Conservation (phyloP, 352 stramenopile genomes). For the Phytophthora ohioensis region DNA sequence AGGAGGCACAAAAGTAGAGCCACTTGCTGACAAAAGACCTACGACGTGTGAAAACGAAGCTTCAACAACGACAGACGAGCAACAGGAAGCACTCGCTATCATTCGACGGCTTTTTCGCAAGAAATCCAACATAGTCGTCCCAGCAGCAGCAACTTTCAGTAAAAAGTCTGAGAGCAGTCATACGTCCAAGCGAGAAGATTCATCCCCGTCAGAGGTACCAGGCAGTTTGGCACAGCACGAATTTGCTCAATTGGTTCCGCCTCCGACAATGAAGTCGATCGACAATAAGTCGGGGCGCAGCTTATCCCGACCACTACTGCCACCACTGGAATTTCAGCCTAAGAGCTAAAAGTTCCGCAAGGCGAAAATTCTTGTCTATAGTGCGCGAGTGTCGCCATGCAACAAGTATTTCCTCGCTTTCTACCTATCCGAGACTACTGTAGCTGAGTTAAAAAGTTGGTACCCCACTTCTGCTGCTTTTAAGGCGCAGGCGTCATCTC, state of each 20-base stretch:
- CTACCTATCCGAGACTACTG: too few relatives aligned
- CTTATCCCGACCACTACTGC: neutral
- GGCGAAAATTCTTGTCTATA: too few relatives aligned
- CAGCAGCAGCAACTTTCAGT: neutral
- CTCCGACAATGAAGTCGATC: slow-evolving; percentile 12
- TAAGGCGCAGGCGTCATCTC: too few relatives aligned
- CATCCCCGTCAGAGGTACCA: slow-evolving; percentile 5
- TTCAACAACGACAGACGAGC: slow-evolving; percentile 2
- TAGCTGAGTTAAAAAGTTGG: too few relatives aligned
- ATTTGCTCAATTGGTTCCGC: slow-evolving; percentile 3
- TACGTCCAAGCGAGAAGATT: slow-evolving; percentile 17
- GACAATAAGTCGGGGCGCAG: slow-evolving; percentile 13
- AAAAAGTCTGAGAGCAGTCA: slow-evolving; percentile 2
- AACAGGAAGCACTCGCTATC: slow-evolving; percentile 23
- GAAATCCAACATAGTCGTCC: slow-evolving; percentile 20
- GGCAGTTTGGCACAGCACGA: slow-evolving; percentile 21
- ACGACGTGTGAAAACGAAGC: slow-evolving; percentile 11
- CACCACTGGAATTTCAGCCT: slow-evolving; percentile 2
- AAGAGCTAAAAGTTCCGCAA: neutral
- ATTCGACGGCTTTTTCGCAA: slow-evolving; percentile 27
- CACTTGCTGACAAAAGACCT: neutral
- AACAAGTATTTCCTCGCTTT: too few relatives aligned
- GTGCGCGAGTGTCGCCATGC: too few relatives aligned
- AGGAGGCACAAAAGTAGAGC: slow-evolving; percentile 6
- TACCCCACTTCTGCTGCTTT: too few relatives aligned